These are phyloP conservation scores for Rosa rugosa DNA, from an alignment of 306 rosid species.

Conservation along the genomic window DNA sequence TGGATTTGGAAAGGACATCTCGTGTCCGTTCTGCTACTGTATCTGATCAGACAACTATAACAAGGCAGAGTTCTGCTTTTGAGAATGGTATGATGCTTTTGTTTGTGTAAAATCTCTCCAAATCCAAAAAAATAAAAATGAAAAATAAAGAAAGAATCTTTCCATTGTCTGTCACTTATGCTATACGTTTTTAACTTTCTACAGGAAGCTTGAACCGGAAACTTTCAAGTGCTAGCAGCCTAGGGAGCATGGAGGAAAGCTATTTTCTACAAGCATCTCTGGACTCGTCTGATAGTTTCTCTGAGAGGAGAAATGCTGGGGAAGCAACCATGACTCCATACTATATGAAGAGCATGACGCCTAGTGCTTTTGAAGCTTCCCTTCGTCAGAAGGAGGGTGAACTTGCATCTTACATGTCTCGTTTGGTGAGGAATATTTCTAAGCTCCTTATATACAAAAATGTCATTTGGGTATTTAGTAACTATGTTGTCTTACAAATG, in stretches of 20 bases:
- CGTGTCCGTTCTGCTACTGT: constrained; percentile 45
- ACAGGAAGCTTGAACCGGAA: constrained; percentile 77
- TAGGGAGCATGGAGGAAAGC: constrained; percentile 97
- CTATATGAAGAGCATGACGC: constrained; percentile 92
- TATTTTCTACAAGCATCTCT: constrained; percentile 93
- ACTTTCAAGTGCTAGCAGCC: constrained; percentile 83
- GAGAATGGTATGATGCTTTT: constrained; percentile 71
- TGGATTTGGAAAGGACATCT: constrained; percentile 78
- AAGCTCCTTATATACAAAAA: constrained; percentile 8
- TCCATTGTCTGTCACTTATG: constrained; percentile 19
- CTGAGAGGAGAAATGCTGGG: constrained; percentile 72
- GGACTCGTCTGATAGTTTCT: constrained; percentile 71
- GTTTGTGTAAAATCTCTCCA: constrained; percentile 23
- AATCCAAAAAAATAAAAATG: too few species aligned
- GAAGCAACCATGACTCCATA: constrained; percentile 79
- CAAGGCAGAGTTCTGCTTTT: constrained; percentile 55
- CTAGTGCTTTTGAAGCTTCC: constrained; percentile 91
- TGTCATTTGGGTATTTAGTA: background rate
- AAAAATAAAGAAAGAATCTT: background rate
- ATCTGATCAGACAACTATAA: constrained; percentile 57
- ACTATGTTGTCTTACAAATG: constrained; percentile 11
- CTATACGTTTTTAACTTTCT: constrained; percentile 17
- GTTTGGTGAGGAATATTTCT: constrained; percentile 62
- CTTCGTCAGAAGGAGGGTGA: constrained; percentile 99
- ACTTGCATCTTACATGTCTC: constrained; percentile 96